Base-by-base conservation (phyloP, 2,329 filamentous ascomycete species). In the Fusarium robinianum region DNA sequence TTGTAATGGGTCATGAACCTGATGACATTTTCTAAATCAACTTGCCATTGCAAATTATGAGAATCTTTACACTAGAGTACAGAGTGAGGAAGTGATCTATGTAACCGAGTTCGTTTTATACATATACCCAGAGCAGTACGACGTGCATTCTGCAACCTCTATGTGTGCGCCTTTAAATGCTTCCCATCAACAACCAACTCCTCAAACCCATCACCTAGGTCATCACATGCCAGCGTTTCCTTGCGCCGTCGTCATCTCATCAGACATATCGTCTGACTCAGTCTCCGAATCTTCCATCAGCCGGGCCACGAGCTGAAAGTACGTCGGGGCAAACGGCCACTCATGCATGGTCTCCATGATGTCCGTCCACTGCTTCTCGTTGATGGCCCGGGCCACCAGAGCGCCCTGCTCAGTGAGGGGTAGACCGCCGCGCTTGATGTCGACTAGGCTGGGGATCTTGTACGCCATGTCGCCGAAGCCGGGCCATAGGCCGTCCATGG, bases 291-390 rank as follows among this genome's bases (percentile, higher is more conserved):
- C 67, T 6, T 70, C 67, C n/a, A 61, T 46, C 45, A 66, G 51
- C 17, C 75, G 68, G 5, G 67, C 67, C n/a, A 81, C 65, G 38
- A 82, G 64, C 46, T 79, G 69, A 5, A 63, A 30, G 49, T 77
- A 78, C 3, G 61, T 54, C 2, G 81, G 82, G 3, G 68, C 66
- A 53, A 87, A 87, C 1, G 84, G 84, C 85, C 85, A 89, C 36
- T 76, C 68, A 64, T 80, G 72, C 74, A 81, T 88, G 1, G 77
- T 75, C 52, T 78, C 71, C 5, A 83, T 49, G 11, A 88, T 66
- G 47, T 85, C 79, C 12, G 72, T 62, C 63, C 82, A 72, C 71
- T 87, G 82, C 10, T 62, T 58, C 53, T 72, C 63, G 29, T 76
- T 81, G 44, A 88, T 53, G 17, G 66, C 62, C 5, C 83, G 67